phyloP scores from a whole-genome alignment of 2,329 filamentous ascomycete species.

The Rugonectria rugulosa region DNA sequence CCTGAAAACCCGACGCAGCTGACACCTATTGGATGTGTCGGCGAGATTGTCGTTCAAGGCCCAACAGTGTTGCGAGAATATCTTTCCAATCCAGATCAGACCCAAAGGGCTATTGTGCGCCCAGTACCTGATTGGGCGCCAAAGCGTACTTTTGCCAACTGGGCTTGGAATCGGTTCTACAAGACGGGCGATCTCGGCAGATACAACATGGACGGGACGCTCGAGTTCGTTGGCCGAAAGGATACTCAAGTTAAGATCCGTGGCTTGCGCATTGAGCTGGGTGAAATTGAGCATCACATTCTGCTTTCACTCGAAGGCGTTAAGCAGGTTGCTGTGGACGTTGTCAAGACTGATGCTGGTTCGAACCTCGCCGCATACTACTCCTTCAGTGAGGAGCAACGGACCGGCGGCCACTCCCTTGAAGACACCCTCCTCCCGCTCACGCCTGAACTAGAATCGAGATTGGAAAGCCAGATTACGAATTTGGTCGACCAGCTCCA shows the following conservation, averaged over 20 bases:
- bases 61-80: too few relatives aligned
- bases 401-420: neutral
- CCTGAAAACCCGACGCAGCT: too few relatives aligned
- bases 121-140: slow-evolving; percentile 32
- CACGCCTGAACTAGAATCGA: neutral
- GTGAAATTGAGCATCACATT: neutral
- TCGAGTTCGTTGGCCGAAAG: neutral
- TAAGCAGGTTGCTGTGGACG: neutral
- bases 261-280: too few relatives aligned
- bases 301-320: neutral
- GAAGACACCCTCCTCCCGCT: neutral
- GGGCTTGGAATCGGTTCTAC: neutral
- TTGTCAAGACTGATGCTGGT: neutral
- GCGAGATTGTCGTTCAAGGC: slow-evolving; percentile 42
- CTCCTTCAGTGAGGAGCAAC: neutral
- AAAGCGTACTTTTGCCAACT: neutral
- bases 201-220: neutral
- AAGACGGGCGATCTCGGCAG: neutral
- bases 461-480: slow-evolving; percentile 1
- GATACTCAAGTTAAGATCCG: too few relatives aligned
- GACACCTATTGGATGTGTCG: too few relatives aligned
- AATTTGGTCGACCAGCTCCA: too few relatives aligned
- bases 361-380: too few relatives aligned
- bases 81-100: too few relatives aligned
- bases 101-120: slow-evolving; percentile 30